Evolutionary conservation across 306 rosid genomes (phyloP).

Genomic region (Inga laurina): DNA sequence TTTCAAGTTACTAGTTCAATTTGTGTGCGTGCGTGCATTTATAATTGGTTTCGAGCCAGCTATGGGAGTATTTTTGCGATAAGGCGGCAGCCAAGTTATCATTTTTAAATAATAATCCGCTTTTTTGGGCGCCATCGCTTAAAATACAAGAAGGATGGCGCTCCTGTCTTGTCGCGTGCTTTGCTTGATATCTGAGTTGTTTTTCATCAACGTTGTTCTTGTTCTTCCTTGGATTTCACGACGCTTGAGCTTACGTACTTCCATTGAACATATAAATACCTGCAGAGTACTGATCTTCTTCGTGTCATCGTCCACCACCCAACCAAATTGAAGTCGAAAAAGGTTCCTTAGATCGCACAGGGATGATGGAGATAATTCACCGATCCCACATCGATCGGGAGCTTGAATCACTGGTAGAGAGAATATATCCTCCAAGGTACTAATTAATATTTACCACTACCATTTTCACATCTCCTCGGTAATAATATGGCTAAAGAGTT

Average conservation of each 20-base stretch:
- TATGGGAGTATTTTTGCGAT: background rate
- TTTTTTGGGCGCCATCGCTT: constrained; percentile 18
- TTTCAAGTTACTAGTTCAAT: background rate
- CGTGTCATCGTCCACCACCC: constrained; percentile 2
- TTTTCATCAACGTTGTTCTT: constrained; percentile 7
- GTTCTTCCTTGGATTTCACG: constrained; percentile 9
- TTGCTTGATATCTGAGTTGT: background rate
- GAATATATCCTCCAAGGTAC: constrained; percentile 91
- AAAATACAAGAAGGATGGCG: constrained; percentile 43
- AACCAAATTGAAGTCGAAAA: background rate
- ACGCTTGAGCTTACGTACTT: background rate
- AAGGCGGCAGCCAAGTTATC: background rate
- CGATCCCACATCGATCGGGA: constrained; percentile 64
- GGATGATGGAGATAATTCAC: constrained; percentile 58
- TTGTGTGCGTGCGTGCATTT: background rate
- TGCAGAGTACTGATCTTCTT: background rate
- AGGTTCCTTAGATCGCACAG: constrained; percentile 10
- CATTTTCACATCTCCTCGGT: background rate
- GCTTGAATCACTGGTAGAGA: constrained; percentile 73
- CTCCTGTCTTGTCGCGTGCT: constrained; percentile 23
- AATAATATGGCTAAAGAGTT: background rate
- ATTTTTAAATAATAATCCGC: background rate
- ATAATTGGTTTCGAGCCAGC: background rate
- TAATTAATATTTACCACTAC: too few relatives aligned
- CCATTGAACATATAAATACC: background rate